Conservation (phyloP, 177 flowering plant species). For the Vitis hybrid region DNA sequence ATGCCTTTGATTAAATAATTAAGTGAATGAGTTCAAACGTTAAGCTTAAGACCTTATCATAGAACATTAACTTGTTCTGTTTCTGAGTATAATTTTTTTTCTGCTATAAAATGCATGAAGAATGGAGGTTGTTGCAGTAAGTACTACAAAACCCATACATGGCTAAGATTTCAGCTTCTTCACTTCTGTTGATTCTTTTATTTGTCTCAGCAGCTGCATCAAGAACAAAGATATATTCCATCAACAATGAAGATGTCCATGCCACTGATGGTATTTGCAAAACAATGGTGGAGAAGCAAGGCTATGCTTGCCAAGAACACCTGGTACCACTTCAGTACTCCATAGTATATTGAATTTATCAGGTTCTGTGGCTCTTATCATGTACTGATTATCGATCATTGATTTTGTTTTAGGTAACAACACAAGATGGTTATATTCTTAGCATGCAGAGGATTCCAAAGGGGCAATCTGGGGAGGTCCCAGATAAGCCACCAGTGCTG, state of each 20-base stretch:
- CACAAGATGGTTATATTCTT: conserved; percentile 75
- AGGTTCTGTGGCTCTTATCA: too few species aligned
- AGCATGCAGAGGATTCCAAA: conserved; percentile 62
- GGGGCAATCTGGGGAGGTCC: conserved; percentile 26
- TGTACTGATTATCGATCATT: too few species aligned
- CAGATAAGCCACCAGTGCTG: conserved; percentile 43
- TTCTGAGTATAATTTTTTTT: conserved; percentile 12
- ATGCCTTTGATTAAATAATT: conserved; percentile 11
- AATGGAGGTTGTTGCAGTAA: conserved; percentile 4
- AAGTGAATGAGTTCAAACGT: not conserved
- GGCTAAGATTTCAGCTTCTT: conserved; percentile 17
- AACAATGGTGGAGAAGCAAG: conserved; percentile 46
- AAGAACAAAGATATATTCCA: conserved; percentile 23
- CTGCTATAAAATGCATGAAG: conserved; percentile 21
- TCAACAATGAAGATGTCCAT: not conserved
- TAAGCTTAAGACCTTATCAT: conserved; percentile 8
- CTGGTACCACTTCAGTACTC: conserved; percentile 26
- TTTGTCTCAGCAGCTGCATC: conserved; percentile 29
- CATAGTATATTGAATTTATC: not conserved
- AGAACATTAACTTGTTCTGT: conserved; percentile 19
- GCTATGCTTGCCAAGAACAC: conserved; percentile 72
- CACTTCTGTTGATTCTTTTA: conserved; percentile 26
- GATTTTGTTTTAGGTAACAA: conserved; percentile 53
- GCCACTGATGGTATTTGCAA: conserved; percentile 49
- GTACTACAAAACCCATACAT: conserved; percentile 12